These are phyloP conservation scores for Phaeosphaeria sp. DNA, from an alignment of 2,329 filamentous ascomycete genomes.

Conservation along the genomic window DNA sequence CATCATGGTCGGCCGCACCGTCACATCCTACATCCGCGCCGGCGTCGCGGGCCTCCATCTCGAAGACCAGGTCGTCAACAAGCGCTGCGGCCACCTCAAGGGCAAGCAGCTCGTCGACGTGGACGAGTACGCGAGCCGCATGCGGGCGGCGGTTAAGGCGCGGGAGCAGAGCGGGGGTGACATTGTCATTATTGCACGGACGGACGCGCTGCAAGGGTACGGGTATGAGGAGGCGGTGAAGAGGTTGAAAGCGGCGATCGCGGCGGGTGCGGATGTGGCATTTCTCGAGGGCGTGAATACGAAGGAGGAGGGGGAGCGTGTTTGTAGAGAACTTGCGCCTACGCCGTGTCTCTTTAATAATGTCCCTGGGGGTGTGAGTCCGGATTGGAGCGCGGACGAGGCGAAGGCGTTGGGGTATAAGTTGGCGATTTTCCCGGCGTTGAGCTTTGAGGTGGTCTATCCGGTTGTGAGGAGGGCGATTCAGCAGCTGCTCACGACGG, in stretches of 20 bases:
- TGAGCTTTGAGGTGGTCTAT: slow-evolving; percentile 42
- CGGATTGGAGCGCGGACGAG: slow-evolving; percentile 60
- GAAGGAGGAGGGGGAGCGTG: slow-evolving; percentile 57
- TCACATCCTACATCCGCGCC: slow-evolving; percentile 60
- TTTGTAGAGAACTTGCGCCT: slow-evolving; percentile 57
- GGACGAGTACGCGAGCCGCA: slow-evolving; percentile 61
- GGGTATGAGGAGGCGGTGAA: slow-evolving; percentile 65
- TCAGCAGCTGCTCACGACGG: slow-evolving; percentile 34
- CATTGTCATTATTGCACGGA: slow-evolving; percentile 70
- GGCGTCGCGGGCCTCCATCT: slow-evolving; percentile 68
- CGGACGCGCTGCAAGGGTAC: slow-evolving; percentile 64
- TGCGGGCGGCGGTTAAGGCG: slow-evolving; percentile 62
- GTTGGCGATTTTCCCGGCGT: slow-evolving; percentile 63
- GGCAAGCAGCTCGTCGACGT: slow-evolving; percentile 66
- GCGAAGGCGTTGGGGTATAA: slow-evolving; percentile 64
- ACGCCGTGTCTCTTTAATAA: slow-evolving; percentile 64
- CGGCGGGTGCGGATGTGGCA: slow-evolving; percentile 65
- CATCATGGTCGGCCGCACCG: slow-evolving; percentile 59
- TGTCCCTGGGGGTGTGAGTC: slow-evolving; percentile 64
- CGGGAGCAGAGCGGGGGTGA: slow-evolving; percentile 59
- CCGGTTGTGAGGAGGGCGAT: slow-evolving; percentile 39
- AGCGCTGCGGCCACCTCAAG: slow-evolving; percentile 69
- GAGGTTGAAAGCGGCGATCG: slow-evolving; percentile 59
- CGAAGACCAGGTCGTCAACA: slow-evolving; percentile 69
- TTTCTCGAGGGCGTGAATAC: slow-evolving; percentile 66